phyloP scores from a whole-genome alignment of 306 rosid species.

The Biancaea sappan region DNA sequence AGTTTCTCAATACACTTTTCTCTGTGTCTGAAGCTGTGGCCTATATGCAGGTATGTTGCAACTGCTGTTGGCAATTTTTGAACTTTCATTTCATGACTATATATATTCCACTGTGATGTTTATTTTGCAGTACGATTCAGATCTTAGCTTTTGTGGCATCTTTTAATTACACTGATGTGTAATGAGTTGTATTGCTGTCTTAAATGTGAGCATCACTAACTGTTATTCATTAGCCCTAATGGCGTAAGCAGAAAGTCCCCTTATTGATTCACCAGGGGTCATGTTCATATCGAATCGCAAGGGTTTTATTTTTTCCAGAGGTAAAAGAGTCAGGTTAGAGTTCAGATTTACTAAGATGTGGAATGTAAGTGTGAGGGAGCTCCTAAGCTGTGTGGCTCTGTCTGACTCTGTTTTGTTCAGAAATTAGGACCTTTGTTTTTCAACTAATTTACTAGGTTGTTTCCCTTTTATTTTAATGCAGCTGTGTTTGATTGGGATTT shows the following conservation, averaged over 20 bases:
- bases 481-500: conserved; percentile 1
- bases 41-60: conserved; percentile 81
- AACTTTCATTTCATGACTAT: conserved; percentile 25
- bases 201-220: conserved; percentile 31
- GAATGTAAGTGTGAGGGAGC: conserved; percentile 17
- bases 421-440: neutral
- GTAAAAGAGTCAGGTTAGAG: conserved; percentile 10
- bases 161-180: conserved; percentile 13
- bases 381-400: conserved; percentile 8
- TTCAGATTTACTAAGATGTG: conserved; percentile 24
- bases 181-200: conserved; percentile 12
- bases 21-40: conserved; percentile 99
- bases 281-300: conserved; percentile 23
- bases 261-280: conserved; percentile 20
- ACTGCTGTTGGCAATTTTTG: conserved; percentile 26
- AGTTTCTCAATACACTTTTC: conserved; percentile 90
- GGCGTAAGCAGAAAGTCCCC: conserved; percentile 19
- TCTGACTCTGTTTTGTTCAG: conserved; percentile 7
- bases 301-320: conserved; percentile 4
- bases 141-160: conserved; percentile 23
- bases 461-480: conserved; percentile 12
- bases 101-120: conserved; percentile 27
- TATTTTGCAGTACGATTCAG: conserved; percentile 6
- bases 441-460: conserved; percentile 10
- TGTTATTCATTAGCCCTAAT: conserved; percentile 1